Base-by-base conservation (phyloP, 2,329 filamentous ascomycete genomes). In the Ophiostoma australiae region DNA sequence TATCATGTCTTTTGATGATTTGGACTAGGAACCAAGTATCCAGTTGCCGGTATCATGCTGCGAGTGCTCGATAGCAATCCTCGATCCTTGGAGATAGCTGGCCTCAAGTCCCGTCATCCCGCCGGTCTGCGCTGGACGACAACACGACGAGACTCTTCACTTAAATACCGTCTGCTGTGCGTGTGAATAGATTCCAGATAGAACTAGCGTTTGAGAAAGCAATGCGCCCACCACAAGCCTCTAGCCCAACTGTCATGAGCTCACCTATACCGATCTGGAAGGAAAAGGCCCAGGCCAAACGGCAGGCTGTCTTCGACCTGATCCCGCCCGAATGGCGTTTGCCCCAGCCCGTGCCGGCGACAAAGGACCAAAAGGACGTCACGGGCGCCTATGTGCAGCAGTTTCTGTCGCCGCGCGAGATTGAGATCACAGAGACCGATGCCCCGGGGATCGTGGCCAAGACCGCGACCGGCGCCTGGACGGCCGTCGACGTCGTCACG, bases 401-500 rank as follows among this genome's bases (percentile, higher is more conserved):
- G 52, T 58, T 65, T 17, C 61, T 65, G 31, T 27, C 61, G 17
- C 15, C 27, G 8, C 61, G 61, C 8, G 68, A 70, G 39, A 61
- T 67, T 20, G 35, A 73, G 23, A 69, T 72, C 48, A 73, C 72
- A 10, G 72, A 65, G 61, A 65, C 33, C 15, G 61, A 65, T 3
- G 33, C 61, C 33, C 31, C 20, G 5, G 23, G 23, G 1, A 58
- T 58, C 23, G 52, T 58, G 1, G 52, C 3, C 10, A 58, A 58
- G n/a, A 37, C 61, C 20, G 2, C 4, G 2, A 4, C 27, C 3
- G 61, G 31, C 5, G 31, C 31, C 31, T 37, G 27, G 31, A 20
- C 61, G 17, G 27, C 61, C n/a, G 33, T 74, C 20, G 73, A 73
- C 52, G 68, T 74, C 11, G 72, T 72, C 23, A 69, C 72, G 41